Percentiles rank a stretch among this genome's conserved stretches.
Evolutionary conservation across 2,329 filamentous ascomycete genomes (phyloP).

Genomic region (Fusarium solani-melongenae): DNA sequence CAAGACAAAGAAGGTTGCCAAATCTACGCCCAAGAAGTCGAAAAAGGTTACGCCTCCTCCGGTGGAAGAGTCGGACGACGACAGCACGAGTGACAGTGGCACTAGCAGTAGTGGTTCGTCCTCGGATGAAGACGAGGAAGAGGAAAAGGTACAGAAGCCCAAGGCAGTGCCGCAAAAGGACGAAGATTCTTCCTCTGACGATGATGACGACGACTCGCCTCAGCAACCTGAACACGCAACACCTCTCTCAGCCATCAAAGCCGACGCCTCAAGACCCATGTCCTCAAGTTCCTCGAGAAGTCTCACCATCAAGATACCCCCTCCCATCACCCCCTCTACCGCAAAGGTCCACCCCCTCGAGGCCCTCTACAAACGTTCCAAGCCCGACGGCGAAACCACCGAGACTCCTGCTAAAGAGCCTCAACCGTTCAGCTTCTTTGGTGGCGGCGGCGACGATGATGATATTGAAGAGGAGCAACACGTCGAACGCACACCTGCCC

Average conservation of each 20-base stretch:
- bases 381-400: conserved; percentile 54
- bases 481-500: conserved; percentile 54
- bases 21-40: conserved; percentile 37
- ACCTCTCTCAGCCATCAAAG: conserved; percentile 40
- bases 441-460: conserved; percentile 56
- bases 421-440: conserved; percentile 84
- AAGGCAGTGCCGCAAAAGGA: conserved; percentile 25
- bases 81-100: conserved; percentile 46
- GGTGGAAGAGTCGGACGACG: conserved; percentile 42
- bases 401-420: conserved; percentile 53
- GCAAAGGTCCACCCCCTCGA: conserved; percentile 83
- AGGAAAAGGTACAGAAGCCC: conserved; percentile 20
- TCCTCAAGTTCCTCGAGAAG: conserved; percentile 63
- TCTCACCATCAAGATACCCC: conserved; percentile 67
- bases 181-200: conserved; percentile 18
- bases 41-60: conserved; percentile 33
- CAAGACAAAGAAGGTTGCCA: conserved; percentile 48
- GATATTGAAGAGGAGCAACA: conserved; percentile 60
- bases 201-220: conserved; percentile 11
- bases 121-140: conserved; percentile 47
- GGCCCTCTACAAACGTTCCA: conserved; percentile 85
- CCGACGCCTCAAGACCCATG: conserved; percentile 54
- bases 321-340: conserved; percentile 58
- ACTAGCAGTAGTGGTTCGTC: conserved; percentile 51
- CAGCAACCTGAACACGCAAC: conserved; percentile 30